A percentile compares a stretch with the other conserved stretches of the same genome.
These are phyloP conservation scores for Fusarium humuli DNA, from an alignment of 2,329 filamentous ascomycete genomes.

Conservation along the genomic window DNA sequence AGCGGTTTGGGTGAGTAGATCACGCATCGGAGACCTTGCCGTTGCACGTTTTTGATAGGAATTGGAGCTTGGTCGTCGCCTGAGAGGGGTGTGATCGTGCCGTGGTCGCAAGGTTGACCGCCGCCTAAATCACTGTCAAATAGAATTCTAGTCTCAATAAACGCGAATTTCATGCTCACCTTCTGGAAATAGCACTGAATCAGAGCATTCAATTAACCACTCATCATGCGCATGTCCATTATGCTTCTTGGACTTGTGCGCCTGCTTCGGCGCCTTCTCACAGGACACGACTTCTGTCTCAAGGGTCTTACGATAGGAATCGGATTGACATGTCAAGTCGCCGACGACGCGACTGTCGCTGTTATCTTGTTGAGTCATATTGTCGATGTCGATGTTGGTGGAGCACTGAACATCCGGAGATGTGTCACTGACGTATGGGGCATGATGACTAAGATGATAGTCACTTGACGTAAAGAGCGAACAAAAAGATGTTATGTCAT, in stretches of 20 bases:
- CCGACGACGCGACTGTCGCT: slow-evolving; percentile 37
- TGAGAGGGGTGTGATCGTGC: slow-evolving; percentile 36
- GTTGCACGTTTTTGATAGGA: slow-evolving; percentile 42
- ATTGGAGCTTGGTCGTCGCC: slow-evolving; percentile 23
- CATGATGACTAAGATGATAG: slow-evolving; percentile 31
- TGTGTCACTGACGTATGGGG: slow-evolving; percentile 15
- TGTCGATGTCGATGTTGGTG: not conserved
- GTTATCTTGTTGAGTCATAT: slow-evolving; percentile 15
- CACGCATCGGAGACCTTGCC: slow-evolving; percentile 46
- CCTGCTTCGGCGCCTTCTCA: slow-evolving; percentile 34
- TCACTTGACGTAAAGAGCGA: slow-evolving; percentile 12
- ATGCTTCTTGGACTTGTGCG: slow-evolving; percentile 39
- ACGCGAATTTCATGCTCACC: slow-evolving; percentile 3
- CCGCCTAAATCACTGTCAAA: slow-evolving; percentile 38
- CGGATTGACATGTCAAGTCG: slow-evolving; percentile 45
- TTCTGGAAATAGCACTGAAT: slow-evolving; percentile 50
- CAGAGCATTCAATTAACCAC: slow-evolving; percentile 49
- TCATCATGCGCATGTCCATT: slow-evolving; percentile 40
- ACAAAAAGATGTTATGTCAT: not conserved
- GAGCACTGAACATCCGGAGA: not conserved
- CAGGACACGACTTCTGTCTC: slow-evolving; percentile 47
- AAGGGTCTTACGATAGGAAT: slow-evolving; percentile 45
- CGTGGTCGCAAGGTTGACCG: slow-evolving; percentile 49
- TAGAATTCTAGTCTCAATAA: rapidly evolving
- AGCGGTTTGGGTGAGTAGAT: slow-evolving; percentile 39